Percentiles rank a stretch among this genome's conserved stretches.
phyloP scores from a whole-genome alignment of 148 eudicot genomes.

The Chenopodium berlandieri region DNA sequence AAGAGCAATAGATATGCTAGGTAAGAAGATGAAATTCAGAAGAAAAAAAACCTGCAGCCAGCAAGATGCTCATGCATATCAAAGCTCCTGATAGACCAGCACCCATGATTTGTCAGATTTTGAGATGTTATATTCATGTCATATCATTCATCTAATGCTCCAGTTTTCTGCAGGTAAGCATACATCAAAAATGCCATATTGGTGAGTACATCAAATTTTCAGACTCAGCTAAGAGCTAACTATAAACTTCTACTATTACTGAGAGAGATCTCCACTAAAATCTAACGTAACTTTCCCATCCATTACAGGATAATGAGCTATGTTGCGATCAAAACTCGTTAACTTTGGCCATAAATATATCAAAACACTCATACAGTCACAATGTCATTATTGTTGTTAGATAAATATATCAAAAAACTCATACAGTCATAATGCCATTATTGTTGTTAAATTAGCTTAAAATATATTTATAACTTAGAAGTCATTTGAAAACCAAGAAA shows the following conservation, averaged over 20 bases:
- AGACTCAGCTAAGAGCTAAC: conserved; percentile 4
- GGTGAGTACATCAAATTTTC: not conserved
- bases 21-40: not conserved
- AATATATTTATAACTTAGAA: no score
- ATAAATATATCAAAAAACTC: no score
- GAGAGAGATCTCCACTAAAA: not conserved
- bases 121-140: not conserved
- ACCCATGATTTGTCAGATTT: not conserved
- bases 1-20: conserved; percentile 8
- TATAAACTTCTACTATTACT: not conserved
- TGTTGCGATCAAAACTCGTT: not conserved
- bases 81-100: not conserved
- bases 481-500: no score
- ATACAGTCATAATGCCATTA: no score
- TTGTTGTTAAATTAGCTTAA: no score
- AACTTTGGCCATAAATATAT: not conserved
- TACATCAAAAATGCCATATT: not conserved
- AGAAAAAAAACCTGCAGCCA: conserved; percentile 15
- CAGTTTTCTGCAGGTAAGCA: conserved; percentile 13
- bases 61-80: conserved; percentile 2
- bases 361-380: not conserved
- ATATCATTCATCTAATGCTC: conserved; percentile 1
- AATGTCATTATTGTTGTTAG: not conserved
- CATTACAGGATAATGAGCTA: not conserved
- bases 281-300: not conserved